Percentiles rank a stretch among this genome's conserved stretches.
phyloP scores from a whole-genome alignment of 495 filamentous ascomycete species.

The Penicillium nucicola region DNA sequence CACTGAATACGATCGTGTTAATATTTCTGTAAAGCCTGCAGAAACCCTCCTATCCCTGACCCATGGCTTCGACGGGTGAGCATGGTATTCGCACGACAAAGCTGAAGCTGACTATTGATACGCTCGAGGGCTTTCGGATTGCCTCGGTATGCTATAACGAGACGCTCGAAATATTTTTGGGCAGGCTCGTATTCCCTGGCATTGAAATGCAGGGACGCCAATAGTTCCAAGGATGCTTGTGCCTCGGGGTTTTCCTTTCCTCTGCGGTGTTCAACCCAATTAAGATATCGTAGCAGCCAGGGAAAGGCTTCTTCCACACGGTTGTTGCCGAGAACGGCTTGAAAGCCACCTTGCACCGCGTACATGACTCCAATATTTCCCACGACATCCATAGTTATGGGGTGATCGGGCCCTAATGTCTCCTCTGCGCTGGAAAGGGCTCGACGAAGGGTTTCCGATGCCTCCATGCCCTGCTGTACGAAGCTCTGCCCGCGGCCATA shows the following conservation, averaged over 20 bases:
- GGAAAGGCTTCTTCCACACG: slow-evolving; percentile 24
- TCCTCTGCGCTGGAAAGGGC: slow-evolving; percentile 35
- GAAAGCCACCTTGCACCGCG: slow-evolving; percentile 13
- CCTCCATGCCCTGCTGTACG: slow-evolving; percentile 14
- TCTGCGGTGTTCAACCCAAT: slow-evolving; percentile 27
- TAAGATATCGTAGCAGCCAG: slow-evolving; percentile 30
- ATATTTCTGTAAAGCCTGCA: slow-evolving; percentile 19
- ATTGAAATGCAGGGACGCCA: slow-evolving; percentile 27
- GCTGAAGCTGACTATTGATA: slow-evolving; percentile 16
- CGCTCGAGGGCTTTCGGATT: slow-evolving; percentile 10
- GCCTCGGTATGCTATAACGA: slow-evolving; percentile 9
- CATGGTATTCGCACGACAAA: slow-evolving; percentile 29
- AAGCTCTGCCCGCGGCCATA: slow-evolving; percentile 21
- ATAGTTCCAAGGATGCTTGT: slow-evolving; percentile 18
- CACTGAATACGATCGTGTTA: neutral
- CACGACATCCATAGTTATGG: slow-evolving; percentile 29
- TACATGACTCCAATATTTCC: slow-evolving; percentile 34
- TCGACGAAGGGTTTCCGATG: slow-evolving; percentile 34
- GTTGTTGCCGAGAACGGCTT: neutral
- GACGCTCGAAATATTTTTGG: slow-evolving; percentile 29
- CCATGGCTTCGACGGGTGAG: slow-evolving; percentile 6
- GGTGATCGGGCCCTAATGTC: slow-evolving; percentile 25
- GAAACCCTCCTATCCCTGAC: slow-evolving; percentile 13
- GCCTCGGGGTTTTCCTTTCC: slow-evolving; percentile 25
- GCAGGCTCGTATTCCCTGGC: slow-evolving; percentile 24